phyloP scores from a whole-genome alignment of 352 stramenopile genomes.

The Phytophthora macrochlamydospora region DNA sequence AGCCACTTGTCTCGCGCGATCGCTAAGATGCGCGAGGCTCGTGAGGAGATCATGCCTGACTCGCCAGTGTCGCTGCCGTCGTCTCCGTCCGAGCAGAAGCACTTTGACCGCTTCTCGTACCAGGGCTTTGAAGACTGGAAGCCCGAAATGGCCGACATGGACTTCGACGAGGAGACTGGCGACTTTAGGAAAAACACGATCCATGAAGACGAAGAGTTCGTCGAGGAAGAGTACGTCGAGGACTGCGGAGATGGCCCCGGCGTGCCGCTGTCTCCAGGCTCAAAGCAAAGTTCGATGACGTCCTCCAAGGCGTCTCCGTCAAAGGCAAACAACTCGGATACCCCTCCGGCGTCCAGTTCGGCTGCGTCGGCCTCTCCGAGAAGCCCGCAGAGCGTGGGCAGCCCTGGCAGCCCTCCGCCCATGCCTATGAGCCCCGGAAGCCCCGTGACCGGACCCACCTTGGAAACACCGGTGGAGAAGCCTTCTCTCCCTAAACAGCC shows the following conservation, averaged over 20 bases:
- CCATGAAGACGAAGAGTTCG: slow-evolving; percentile 64
- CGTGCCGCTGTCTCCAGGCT: slow-evolving; percentile 42
- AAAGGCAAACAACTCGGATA: slow-evolving; percentile 40
- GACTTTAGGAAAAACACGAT: slow-evolving; percentile 65
- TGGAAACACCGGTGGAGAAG: slow-evolving; percentile 24
- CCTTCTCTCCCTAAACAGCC: slow-evolving; percentile 1
- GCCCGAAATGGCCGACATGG: slow-evolving; percentile 67
- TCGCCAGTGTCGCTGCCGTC: slow-evolving; percentile 69
- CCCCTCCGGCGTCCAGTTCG: slow-evolving; percentile 41
- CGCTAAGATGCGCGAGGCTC: slow-evolving; percentile 69
- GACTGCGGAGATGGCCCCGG: slow-evolving; percentile 36
- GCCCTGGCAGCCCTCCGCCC: slow-evolving; percentile 33
- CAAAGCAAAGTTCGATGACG: slow-evolving; percentile 45
- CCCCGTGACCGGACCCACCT: slow-evolving; percentile 12
- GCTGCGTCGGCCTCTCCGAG: slow-evolving; percentile 41
- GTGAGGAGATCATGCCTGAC: slow-evolving; percentile 76
- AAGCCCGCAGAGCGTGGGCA: slow-evolving; percentile 45
- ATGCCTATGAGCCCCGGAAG: slow-evolving; percentile 36
- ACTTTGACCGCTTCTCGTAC: slow-evolving; percentile 82
- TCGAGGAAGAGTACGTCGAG: slow-evolving; percentile 44
- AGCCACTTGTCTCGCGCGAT: slow-evolving; percentile 68
- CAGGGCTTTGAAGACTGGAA: slow-evolving; percentile 65
- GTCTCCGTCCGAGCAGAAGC: slow-evolving; percentile 67
- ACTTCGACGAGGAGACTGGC: slow-evolving; percentile 61
- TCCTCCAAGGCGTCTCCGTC: slow-evolving; percentile 35